phyloP scores from a whole-genome alignment of 441 rosid genomes.

The Gossypium trilobum region DNA sequence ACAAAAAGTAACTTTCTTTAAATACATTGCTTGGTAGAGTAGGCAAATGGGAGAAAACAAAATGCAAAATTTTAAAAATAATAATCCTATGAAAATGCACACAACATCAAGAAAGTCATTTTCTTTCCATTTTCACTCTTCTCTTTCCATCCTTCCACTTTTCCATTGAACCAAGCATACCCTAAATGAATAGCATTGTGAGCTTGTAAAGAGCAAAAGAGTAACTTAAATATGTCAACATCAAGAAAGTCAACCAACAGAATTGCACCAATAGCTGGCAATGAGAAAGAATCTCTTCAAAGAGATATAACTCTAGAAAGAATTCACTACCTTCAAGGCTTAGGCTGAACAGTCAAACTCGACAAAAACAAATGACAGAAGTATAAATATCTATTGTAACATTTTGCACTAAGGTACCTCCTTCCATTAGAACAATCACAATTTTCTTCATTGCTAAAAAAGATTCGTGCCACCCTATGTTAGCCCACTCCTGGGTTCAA shows the following conservation, averaged over 20 bases:
- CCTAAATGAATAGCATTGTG: background rate
- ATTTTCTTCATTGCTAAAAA: background rate
- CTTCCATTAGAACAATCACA: background rate
- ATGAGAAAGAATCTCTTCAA: background rate
- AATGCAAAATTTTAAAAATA: too few relatives aligned
- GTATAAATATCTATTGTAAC: background rate
- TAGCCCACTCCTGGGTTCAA: background rate
- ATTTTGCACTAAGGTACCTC: constrained; percentile 5
- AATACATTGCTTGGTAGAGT: background rate
- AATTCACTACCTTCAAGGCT: background rate
- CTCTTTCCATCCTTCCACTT: background rate
- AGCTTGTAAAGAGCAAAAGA: background rate
- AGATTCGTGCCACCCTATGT: background rate
- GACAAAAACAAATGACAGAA: background rate
- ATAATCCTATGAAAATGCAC: too few relatives aligned
- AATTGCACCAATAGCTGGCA: background rate
- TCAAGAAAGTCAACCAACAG: background rate
- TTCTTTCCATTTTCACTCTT: background rate
- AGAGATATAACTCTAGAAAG: background rate
- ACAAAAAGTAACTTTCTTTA: background rate
- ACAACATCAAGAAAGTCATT: too few relatives aligned
- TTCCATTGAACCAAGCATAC: background rate
- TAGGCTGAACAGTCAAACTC: background rate
- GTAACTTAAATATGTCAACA: background rate
- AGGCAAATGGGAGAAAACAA: too few relatives aligned